phyloP scores from a whole-genome alignment of 495 filamentous ascomycete species.

The Penicillium mononematosum region DNA sequence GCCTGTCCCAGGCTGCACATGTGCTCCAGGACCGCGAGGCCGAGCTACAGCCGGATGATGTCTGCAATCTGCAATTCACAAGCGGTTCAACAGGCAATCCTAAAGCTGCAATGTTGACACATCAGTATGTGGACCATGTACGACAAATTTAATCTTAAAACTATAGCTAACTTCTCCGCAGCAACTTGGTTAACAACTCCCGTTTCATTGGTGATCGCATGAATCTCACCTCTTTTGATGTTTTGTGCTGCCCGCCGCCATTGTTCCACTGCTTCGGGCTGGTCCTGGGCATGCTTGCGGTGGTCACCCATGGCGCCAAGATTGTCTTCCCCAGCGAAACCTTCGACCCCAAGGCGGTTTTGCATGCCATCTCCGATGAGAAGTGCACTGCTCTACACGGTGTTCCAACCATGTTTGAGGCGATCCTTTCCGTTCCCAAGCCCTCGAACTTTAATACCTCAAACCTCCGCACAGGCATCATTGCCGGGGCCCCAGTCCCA shows the following conservation, averaged over 20 bases:
- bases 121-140: slow-evolving; percentile 49
- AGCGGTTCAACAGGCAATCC: slow-evolving; percentile 69
- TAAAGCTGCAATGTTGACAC: slow-evolving; percentile 74
- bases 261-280: slow-evolving; percentile 76
- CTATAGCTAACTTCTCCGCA: slow-evolving; percentile 24
- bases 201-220: slow-evolving; percentile 69
- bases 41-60: slow-evolving; percentile 56
- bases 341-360: slow-evolving; percentile 58
- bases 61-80: slow-evolving; percentile 71
- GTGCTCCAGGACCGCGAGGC: slow-evolving; percentile 44
- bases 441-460: slow-evolving; percentile 47
- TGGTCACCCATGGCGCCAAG: slow-evolving; percentile 64
- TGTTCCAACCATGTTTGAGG: slow-evolving; percentile 73
- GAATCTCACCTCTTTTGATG: slow-evolving; percentile 58
- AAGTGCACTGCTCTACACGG: slow-evolving; percentile 69
- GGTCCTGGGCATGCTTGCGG: slow-evolving; percentile 65
- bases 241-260: slow-evolving; percentile 68
- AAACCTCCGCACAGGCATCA: slow-evolving; percentile 62
- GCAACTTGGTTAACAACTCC: slow-evolving; percentile 69
- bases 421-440: slow-evolving; percentile 54
- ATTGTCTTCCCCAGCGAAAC: slow-evolving; percentile 65
- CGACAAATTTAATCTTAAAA: not conserved
- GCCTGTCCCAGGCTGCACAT: slow-evolving; percentile 33
- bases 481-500: slow-evolving; percentile 67
- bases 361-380: slow-evolving; percentile 60